Conservation (phyloP, 2,329 filamentous ascomycete species). For the Aspergillus brasiliensis region DNA sequence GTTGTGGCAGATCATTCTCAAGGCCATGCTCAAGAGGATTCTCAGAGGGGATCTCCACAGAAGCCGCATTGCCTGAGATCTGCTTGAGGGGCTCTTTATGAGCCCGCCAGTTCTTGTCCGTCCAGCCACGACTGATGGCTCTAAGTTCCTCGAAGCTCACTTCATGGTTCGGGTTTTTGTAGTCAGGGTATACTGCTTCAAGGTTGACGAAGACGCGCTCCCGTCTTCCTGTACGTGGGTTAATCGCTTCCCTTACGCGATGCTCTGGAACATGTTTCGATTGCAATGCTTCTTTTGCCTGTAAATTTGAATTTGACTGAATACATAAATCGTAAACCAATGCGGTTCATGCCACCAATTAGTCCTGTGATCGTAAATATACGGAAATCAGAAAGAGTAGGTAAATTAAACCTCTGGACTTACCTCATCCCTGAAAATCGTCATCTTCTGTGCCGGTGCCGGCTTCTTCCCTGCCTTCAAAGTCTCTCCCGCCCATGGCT, state of each 20-base stretch:
- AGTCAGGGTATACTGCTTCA: conserved; percentile 79
- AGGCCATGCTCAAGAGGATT: conserved; percentile 21
- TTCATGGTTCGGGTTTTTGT: conserved; percentile 70
- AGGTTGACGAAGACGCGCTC: conserved; percentile 89
- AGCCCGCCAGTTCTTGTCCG: conserved; percentile 56
- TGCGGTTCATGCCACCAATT: conserved; percentile 64
- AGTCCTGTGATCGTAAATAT: conserved; percentile 96
- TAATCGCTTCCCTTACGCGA: conserved; percentile 78
- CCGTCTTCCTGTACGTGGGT: conserved; percentile 77
- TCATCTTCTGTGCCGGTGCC: conserved; percentile 75
- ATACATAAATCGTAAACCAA: conserved; percentile 54
- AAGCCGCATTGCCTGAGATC: conserved; percentile 45
- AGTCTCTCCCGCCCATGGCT: conserved; percentile 90
- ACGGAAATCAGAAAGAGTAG: conserved; percentile 50
- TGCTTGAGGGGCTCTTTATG: conserved; percentile 57
- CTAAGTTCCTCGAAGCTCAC: conserved; percentile 90
- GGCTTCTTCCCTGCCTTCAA: conserved; percentile 85
- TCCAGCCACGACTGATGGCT: conserved; percentile 72
- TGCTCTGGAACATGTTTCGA: conserved; percentile 66
- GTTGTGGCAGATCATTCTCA: conserved; percentile 31
- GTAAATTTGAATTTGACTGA: conserved; percentile 48
- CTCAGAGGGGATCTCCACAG: conserved; percentile 20
- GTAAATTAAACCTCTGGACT: conserved; percentile 52
- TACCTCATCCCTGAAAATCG: conserved; percentile 95
- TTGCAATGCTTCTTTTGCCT: conserved; percentile 39